Base-by-base conservation (phyloP, 1,284 basidiomycete species). In the Microbotryum intermedium region DNA sequence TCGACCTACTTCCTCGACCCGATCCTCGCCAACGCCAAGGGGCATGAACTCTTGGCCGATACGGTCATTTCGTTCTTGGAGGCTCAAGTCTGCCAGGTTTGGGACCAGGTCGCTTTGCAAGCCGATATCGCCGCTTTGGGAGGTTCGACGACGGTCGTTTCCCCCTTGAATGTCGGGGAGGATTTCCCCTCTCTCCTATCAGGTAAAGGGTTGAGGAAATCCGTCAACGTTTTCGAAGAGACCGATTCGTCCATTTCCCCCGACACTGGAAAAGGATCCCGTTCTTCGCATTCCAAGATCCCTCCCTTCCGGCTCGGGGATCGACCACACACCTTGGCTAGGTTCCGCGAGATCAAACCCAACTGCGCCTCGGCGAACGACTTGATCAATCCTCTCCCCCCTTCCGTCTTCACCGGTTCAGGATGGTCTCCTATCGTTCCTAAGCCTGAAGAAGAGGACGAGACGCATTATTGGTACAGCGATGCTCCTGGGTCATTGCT, bases 321-420 rank as follows among this genome's bases (percentile, higher is more conserved):
- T 48, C 82, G 83, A 10, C 87, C 88, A 0, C 78, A 77, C 45
- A 79, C 81, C 66, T 66, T 79, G 70, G 55, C 79, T 3, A 74
- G 79, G n/a, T 91, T 87, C 74, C 82, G 88, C 70, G 92, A 95
- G 74, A 82, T 92, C 55, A 80, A 82, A 55, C 92, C 93, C 16
- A 90, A 81, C 77, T 97, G 93, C 75, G 90, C 88, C 0, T 86
- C 84, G 21, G 92, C 92, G 25, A 93, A 94, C 74, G 91, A 97
- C 74, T 79, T 97, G 48, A 88, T 95, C 73, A 94, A 94, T 77
- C 93, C 92, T 3, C 79, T 97, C 2, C 91, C 92, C 13, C 83
- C 85, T 0, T 87, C 86, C 26, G 77, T 93, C 64, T 95, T 97
- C 77, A 86, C 85, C 63, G 91, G 90, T 30, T 86, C 85, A 0